Base-by-base conservation (phyloP, 148 eudicot species). In the Amaranthus palmeri region DNA sequence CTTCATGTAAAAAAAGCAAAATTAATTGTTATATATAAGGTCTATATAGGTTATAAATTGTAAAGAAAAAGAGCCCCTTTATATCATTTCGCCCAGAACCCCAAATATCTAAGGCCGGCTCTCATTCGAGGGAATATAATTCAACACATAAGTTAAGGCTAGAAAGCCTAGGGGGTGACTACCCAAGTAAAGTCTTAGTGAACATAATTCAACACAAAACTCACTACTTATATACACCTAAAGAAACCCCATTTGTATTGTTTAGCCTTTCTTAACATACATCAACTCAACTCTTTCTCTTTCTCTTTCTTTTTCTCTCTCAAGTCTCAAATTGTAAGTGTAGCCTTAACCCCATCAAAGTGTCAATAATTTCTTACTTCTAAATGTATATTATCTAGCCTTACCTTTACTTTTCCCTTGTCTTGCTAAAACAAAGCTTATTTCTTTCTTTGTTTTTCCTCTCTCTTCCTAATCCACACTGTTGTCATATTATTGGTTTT, bases 101-200 rank as follows among this genome's bases (percentile, higher is more conserved):
- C n/a, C n/a, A n/a, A n/a, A n/a, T n/a, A n/a, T n/a, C n/a, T n/a
- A n/a, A n/a, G n/a, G n/a, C n/a, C n/a, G n/a, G n/a, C n/a, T n/a
- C n/a, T n/a, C n/a, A n/a, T n/a, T n/a, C n/a, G n/a, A n/a, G n/a
- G n/a, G n/a, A n/a, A n/a, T n/a, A n/a, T n/a, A n/a, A n/a, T n/a
- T n/a, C n/a, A n/a, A n/a, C n/a, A 67, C 69, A 63, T 72, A 72
- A 72, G 54, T 73, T 77, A 76, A 82, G 72, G 60, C 79, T 78
- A 69, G 76, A 68, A 69, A 81, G 51, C 79, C 77, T 65, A 68
- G 59, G 70, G 70, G 59, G 72, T 69, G 74, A 60, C 54, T 42
- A n/a, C 50, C 69, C 36, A 52, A 59, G 59, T 74, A 51, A 50
- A 46, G 72, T 71, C 52, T 55, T 71, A 74, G 71, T 78, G 75